phyloP scores from a whole-genome alignment of 2,329 filamentous ascomycete genomes.

The Capronia americana region DNA sequence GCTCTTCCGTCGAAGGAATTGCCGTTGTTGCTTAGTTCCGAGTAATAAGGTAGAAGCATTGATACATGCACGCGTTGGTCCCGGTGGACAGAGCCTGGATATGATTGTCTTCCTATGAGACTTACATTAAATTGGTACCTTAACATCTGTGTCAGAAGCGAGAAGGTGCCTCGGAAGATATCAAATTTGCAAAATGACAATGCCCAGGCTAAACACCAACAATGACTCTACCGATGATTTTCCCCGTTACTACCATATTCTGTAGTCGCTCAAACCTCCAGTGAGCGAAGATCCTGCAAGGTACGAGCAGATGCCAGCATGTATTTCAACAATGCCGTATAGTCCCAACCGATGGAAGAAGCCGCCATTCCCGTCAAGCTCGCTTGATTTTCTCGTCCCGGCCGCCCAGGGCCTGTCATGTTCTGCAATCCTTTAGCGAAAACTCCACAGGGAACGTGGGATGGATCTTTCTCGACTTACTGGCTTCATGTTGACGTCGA shows the following conservation, averaged over 20 bases:
- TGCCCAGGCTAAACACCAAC: too few relatives aligned
- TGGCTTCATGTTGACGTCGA: constrained; percentile 62
- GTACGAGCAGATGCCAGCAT: constrained; percentile 44
- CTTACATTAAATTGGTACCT: too few relatives aligned
- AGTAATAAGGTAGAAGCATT: too few relatives aligned
- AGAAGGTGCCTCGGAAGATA: too few relatives aligned
- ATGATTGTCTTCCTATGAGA: too few relatives aligned
- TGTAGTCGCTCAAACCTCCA: background rate
- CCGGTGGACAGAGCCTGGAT: too few relatives aligned
- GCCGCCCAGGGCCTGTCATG: constrained; percentile 57
- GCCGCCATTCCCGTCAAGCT: constrained; percentile 56
- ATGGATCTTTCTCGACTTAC: constrained; percentile 42
- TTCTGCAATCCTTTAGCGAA: constrained; percentile 43
- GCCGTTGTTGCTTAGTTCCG: too few relatives aligned
- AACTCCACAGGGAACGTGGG: background rate
- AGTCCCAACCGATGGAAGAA: constrained; percentile 52
- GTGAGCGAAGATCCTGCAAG: constrained; percentile 12
- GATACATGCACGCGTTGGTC: too few relatives aligned
- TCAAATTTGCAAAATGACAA: too few relatives aligned
- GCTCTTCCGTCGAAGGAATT: too few relatives aligned
- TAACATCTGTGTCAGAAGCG: too few relatives aligned
- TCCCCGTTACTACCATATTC: background rate
- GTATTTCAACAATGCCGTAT: constrained; percentile 46
- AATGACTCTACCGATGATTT: too few relatives aligned
- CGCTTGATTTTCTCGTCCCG: constrained; percentile 56